Conservation (phyloP, 345 rosid genomes). For the Garcia nutans region DNA sequence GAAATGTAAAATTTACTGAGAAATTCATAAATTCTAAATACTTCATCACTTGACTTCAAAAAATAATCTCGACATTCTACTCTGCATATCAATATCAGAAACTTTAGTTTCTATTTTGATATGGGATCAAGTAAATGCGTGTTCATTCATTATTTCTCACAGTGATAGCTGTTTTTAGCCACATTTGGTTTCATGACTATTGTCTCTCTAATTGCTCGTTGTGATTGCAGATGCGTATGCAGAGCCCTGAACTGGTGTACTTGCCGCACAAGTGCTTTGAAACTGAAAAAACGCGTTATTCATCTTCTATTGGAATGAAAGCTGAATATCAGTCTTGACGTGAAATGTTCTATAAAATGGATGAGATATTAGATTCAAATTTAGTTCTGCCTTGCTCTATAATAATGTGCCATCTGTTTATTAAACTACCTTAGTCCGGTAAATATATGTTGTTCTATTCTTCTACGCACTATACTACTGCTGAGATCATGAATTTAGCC, state of each 20-base stretch:
- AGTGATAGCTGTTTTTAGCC: neutral
- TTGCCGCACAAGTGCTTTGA: no score
- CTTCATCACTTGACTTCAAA: neutral
- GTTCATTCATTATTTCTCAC: neutral
- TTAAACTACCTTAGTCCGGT: no score
- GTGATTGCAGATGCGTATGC: neutral
- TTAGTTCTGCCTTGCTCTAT: neutral
- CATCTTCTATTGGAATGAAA: neutral
- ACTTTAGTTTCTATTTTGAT: neutral
- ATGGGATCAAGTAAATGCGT: neutral
- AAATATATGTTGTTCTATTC: no score
- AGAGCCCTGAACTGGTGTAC: neutral
- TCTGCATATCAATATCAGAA: neutral
- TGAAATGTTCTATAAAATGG: no score
- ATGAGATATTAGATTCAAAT: neutral
- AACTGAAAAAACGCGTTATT: no score
- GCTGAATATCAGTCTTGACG: neutral
- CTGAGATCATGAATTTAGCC: neutral
- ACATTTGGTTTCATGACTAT: neutral
- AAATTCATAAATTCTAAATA: conserved; percentile 13
- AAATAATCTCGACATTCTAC: neutral
- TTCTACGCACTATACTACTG: no score
- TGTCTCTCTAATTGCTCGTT: neutral
- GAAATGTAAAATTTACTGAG: conserved; percentile 28
- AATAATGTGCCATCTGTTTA: neutral